Evolutionary conservation across 208 protist species (phyloP).

Genomic region (Leishmania major): DNA sequence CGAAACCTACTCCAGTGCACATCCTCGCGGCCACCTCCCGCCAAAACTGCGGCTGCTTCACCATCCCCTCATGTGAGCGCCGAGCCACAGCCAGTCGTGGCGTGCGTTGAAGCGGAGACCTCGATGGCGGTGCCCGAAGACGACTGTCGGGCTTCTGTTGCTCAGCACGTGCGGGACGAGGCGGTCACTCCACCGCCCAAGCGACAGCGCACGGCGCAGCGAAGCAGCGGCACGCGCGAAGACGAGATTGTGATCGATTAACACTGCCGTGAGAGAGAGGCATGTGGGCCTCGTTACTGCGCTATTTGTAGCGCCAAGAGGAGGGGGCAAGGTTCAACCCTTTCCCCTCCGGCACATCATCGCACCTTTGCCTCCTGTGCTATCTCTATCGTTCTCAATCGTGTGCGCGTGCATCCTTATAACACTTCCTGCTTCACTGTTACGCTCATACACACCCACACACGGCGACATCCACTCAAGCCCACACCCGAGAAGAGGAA

Average conservation of each 20-base stretch:
- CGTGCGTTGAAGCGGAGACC: neutral
- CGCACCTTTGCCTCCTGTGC: neutral
- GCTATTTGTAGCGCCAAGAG: neutral
- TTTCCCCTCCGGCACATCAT: neutral
- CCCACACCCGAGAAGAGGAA: neutral
- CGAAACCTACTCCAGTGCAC: constrained; percentile 16
- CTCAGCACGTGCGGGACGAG: neutral
- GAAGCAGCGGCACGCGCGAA: constrained; percentile 3
- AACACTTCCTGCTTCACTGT: neutral
- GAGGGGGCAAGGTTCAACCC: neutral
- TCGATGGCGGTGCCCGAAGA: neutral
- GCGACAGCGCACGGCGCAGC: constrained; percentile 15
- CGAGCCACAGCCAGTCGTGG: neutral
- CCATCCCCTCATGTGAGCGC: neutral
- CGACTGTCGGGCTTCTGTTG: neutral
- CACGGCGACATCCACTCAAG: neutral
- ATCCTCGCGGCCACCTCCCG: neutral
- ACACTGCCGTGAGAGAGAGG: neutral
- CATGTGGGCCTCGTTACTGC: neutral
- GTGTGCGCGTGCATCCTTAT: neutral
- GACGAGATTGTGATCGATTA: constrained; percentile 30
- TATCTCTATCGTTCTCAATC: neutral
- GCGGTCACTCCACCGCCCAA: constrained; percentile 1
- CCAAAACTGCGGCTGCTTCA: neutral
- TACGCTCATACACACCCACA: neutral